Base-by-base conservation (phyloP, 495 filamentous ascomycete genomes). In the Aspergillus incahuasiensis region DNA sequence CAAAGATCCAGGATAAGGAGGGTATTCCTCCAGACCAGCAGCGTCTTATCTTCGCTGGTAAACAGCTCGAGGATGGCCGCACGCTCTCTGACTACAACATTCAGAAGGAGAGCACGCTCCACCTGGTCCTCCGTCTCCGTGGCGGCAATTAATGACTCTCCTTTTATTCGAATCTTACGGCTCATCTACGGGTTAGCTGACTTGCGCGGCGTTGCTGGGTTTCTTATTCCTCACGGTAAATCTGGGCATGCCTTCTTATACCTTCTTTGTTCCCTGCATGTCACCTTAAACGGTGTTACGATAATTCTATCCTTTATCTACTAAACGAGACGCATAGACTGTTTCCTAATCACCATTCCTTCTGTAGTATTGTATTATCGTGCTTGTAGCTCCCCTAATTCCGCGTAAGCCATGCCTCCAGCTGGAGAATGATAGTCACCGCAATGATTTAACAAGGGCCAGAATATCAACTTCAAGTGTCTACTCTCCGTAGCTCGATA, bases 1-100 rank as follows among this genome's bases (percentile, higher is more conserved):
- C 74, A 22, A 95, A 95, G 80, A 95, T 95, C 49, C 90, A 95
- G 70, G 90, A 91, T 65, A 95, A 94, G 81, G 89, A 94, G 70
- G 89, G 89, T 46, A 94, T 94, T 52, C 89, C 89, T 35, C 89
- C 90, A 34, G 89, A 94, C 69, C 89, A 94, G 72, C 89, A 92
- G 74, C 86, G 89, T 67, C 77, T 94, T 58, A 94, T 94, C 74
- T 94, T 94, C 65, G 89, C 89, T 71, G 89, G 89, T 63, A 94
- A 94, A 80, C 89, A 94, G 77, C 72, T 95, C 58, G 90, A 95
- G 68, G 90, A 95, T 70, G 90, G 90, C 5, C 81, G 86, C 44
- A 90, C 89, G 5, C 74, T 94, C 50, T 88, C 85, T 50, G 90
- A 95, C 67, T 95, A 95, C 82, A 95, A 95, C 74, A 95, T 95